phyloP scores from a whole-genome alignment of 1,139 yeast genomes.

The Diutina rugosa region DNA sequence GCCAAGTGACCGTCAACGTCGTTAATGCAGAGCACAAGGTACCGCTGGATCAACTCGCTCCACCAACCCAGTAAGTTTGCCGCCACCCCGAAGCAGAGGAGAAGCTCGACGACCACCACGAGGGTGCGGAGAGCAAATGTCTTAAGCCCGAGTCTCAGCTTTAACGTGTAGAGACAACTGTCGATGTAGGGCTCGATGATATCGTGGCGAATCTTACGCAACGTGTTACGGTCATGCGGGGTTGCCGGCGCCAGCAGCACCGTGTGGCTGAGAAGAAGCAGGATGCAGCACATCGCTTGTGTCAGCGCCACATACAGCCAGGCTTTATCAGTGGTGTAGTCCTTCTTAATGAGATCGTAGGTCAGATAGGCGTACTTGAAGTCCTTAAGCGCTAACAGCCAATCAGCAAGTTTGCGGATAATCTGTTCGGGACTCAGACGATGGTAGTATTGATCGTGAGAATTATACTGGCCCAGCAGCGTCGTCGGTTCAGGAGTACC shows the following conservation, averaged over 20 bases:
- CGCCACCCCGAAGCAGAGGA: slow-evolving; percentile 33
- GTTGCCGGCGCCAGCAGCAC: slow-evolving; percentile 11
- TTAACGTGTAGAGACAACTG: slow-evolving; percentile 36
- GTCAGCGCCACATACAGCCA: slow-evolving; percentile 76
- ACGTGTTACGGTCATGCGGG: slow-evolving; percentile 31
- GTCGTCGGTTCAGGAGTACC: slow-evolving; percentile 3
- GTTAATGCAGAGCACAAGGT: slow-evolving; percentile 26
- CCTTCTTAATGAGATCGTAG: slow-evolving; percentile 73
- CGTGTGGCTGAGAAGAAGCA: slow-evolving; percentile 57
- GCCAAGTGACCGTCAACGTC: slow-evolving; percentile 25
- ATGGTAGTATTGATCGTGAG: slow-evolving; percentile 39
- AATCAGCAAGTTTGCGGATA: slow-evolving; percentile 77
- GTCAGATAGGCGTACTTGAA: slow-evolving; percentile 76
- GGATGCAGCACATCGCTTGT: slow-evolving; percentile 77
- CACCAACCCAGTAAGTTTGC: slow-evolving; percentile 35
- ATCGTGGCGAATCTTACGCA: slow-evolving; percentile 48
- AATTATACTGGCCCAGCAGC: slow-evolving; percentile 19
- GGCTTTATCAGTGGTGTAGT: slow-evolving; percentile 66
- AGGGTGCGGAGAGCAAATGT: slow-evolving; percentile 42
- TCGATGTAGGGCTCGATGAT: slow-evolving; percentile 57
- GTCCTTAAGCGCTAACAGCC: slow-evolving; percentile 82
- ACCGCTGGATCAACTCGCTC: slow-evolving; percentile 32
- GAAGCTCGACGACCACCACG: slow-evolving; percentile 33
- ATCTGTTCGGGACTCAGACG: slow-evolving; percentile 60
- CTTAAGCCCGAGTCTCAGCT: slow-evolving; percentile 51